These are phyloP conservation scores for Fusarium brevicatenulatum DNA, from an alignment of 2,329 filamentous ascomycete species.

Conservation along the genomic window DNA sequence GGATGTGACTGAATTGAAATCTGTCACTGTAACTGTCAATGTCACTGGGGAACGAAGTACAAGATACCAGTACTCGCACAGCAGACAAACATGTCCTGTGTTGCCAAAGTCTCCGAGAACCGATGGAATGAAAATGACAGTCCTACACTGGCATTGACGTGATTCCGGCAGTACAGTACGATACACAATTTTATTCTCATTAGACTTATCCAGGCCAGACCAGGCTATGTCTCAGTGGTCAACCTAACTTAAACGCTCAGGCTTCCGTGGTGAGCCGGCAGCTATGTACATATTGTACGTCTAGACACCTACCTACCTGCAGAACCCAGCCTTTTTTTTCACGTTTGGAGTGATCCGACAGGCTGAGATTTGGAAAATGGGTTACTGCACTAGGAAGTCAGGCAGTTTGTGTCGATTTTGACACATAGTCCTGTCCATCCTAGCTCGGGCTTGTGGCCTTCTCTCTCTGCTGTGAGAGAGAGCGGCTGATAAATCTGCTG, in stretches of 20 bases:
- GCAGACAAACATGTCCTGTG: not conserved
- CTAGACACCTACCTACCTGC: slow-evolving; percentile 20
- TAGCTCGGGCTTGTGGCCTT: not conserved
- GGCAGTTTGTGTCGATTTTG: slow-evolving; percentile 22
- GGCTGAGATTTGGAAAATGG: slow-evolving; percentile 15
- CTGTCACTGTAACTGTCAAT: not conserved
- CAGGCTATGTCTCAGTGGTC: slow-evolving; percentile 7
- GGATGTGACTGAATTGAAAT: not conserved
- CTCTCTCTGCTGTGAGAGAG: slow-evolving; percentile 3
- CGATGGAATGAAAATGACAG: not conserved
- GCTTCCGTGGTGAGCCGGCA: slow-evolving; percentile 22
- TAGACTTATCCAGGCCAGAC: slow-evolving; percentile 4
- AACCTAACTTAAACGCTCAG: slow-evolving; percentile 12
- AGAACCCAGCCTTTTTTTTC: slow-evolving; percentile 32
- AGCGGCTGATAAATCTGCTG: slow-evolving; percentile 46
- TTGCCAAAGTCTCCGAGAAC: slow-evolving; percentile 17
- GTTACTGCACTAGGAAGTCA: slow-evolving; percentile 29
- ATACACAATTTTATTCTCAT: slow-evolving; percentile 27
- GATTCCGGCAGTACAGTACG: slow-evolving; percentile 19
- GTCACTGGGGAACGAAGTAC: slow-evolving; percentile 21
- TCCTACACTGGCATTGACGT: slow-evolving; percentile 6
- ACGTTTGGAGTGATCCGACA: slow-evolving; percentile 28
- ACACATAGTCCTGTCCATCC: slow-evolving; percentile 6
- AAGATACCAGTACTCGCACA: slow-evolving; percentile 18
- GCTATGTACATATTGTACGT: not conserved